phyloP scores from a whole-genome alignment of 306 rosid species.

The Fragaria ananassa region DNA sequence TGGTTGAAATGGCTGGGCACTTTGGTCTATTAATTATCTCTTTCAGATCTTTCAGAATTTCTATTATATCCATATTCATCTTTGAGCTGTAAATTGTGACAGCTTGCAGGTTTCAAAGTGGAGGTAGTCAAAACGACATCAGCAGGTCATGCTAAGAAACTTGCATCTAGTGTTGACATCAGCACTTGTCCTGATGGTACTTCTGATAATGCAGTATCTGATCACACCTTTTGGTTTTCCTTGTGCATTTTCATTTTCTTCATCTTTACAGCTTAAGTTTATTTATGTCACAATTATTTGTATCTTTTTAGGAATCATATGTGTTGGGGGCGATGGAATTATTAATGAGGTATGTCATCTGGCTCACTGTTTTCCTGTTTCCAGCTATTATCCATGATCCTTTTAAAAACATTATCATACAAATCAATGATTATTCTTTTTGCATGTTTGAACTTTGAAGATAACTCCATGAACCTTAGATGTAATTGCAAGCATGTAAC shows the following conservation, averaged over 20 bases:
- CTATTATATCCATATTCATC: conserved; percentile 24
- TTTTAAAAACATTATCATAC: not conserved
- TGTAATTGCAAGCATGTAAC: not conserved
- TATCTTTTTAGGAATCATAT: conserved; percentile 74
- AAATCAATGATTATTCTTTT: not conserved
- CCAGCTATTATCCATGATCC: conserved; percentile 2
- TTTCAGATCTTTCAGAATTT: conserved; percentile 15
- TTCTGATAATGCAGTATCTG: conserved; percentile 20
- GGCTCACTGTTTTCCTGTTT: conserved; percentile 18
- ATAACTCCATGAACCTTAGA: not conserved
- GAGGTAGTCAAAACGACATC: conserved; percentile 88
- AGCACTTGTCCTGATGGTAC: conserved; percentile 95
- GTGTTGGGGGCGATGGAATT: conserved; percentile 99
- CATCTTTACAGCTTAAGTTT: conserved; percentile 13
- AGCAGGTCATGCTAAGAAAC: conserved; percentile 90
- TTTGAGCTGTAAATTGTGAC: conserved; percentile 42
- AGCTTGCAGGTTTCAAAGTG: conserved; percentile 99
- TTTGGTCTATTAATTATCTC: conserved; percentile 6
- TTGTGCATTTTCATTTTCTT: conserved; percentile 18
- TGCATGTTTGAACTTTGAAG: not conserved
- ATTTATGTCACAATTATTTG: conserved; percentile 21
- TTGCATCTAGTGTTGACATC: conserved; percentile 90
- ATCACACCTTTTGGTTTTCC: conserved; percentile 25
- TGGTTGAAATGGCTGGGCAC: conserved; percentile 2
- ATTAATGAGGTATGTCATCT: conserved; percentile 85